Conservation (phyloP, 2,329 filamentous ascomycete species). For the Massarina eburnea region DNA sequence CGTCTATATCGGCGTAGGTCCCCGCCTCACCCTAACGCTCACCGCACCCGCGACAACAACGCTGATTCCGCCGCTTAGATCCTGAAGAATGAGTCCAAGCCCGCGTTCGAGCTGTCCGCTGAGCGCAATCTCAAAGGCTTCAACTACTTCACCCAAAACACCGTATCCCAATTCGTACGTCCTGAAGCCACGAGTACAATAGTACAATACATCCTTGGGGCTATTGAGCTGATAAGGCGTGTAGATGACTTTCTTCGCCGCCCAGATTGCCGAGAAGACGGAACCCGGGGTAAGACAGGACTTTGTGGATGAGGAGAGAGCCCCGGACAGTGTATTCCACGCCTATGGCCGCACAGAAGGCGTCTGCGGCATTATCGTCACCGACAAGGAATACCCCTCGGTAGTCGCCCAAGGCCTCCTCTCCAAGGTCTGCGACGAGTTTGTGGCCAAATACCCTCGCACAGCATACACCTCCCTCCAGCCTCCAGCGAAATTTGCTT, state of each 20-base stretch:
- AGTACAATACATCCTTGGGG: neutral
- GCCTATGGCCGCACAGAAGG: slow-evolving; percentile 49
- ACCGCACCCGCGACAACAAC: slow-evolving; percentile 14
- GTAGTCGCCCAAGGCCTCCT: slow-evolving; percentile 78
- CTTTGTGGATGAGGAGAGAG: slow-evolving; percentile 56
- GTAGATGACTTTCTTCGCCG: slow-evolving; percentile 80
- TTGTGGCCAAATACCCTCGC: slow-evolving; percentile 73
- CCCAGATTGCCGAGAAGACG: slow-evolving; percentile 85
- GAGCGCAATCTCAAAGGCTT: slow-evolving; percentile 79
- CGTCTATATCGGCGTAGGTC: slow-evolving; percentile 79
- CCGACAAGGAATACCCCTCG: slow-evolving; percentile 57
- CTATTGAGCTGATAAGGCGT: slow-evolving; percentile 16
- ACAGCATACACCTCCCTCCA: slow-evolving; percentile 58
- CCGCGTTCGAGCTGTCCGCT: slow-evolving; percentile 72
- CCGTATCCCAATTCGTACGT: slow-evolving; percentile 29
- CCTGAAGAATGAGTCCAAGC: slow-evolving; percentile 75
- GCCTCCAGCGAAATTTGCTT: slow-evolving; percentile 34
- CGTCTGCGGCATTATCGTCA: slow-evolving; percentile 50
- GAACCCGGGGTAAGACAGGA: slow-evolving; percentile 79
- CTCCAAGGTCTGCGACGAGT: slow-evolving; percentile 85
- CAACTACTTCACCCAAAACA: slow-evolving; percentile 72
- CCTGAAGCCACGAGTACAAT: neutral
- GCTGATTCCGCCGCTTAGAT: slow-evolving; percentile 57
- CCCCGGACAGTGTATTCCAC: slow-evolving; percentile 35
- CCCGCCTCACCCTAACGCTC: slow-evolving; percentile 9